Conservation (phyloP, 2,329 filamentous ascomycete genomes). For the Hypoxylon sp. region DNA sequence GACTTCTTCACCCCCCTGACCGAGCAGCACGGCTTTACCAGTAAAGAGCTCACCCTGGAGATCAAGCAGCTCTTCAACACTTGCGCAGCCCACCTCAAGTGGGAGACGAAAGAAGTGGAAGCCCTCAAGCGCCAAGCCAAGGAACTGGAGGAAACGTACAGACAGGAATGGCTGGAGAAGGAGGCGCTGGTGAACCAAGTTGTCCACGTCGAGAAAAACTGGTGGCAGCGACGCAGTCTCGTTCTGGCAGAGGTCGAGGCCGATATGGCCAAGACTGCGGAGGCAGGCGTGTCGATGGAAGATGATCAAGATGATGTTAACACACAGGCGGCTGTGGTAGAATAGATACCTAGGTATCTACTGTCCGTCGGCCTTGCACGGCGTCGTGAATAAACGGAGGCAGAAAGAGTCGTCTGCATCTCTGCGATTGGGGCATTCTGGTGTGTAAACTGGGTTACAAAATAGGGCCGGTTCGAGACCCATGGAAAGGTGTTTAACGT, state of each 20-base stretch:
- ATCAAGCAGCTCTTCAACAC: slow-evolving; percentile 70
- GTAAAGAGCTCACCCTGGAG: slow-evolving; percentile 68
- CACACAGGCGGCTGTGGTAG: slow-evolving; percentile 17
- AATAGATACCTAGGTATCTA: background rate
- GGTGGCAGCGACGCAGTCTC: slow-evolving; percentile 65
- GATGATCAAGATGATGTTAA: slow-evolving; percentile 34
- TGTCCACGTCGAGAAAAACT: slow-evolving; percentile 70
- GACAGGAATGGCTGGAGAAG: slow-evolving; percentile 80
- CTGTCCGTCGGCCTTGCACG: background rate
- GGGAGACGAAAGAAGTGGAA: slow-evolving; percentile 74
- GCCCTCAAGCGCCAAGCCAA: slow-evolving; percentile 70
- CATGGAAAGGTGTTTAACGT: background rate
- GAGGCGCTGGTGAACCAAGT: slow-evolving; percentile 80
- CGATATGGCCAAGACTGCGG: slow-evolving; percentile 33
- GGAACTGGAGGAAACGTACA: slow-evolving; percentile 70
- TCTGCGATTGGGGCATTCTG: background rate
- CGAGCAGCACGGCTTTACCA: slow-evolving; percentile 68
- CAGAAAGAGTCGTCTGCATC: background rate
- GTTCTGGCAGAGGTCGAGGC: slow-evolving; percentile 53
- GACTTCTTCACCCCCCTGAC: slow-evolving; percentile 65
- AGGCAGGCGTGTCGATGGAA: background rate
- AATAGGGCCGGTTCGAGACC: background rate
- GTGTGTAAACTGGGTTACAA: too few species aligned
- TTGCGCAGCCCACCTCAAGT: slow-evolving; percentile 74
- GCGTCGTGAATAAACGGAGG: background rate